Conservation (phyloP, 495 filamentous ascomycete genomes). For the Letharia columbiana region DNA sequence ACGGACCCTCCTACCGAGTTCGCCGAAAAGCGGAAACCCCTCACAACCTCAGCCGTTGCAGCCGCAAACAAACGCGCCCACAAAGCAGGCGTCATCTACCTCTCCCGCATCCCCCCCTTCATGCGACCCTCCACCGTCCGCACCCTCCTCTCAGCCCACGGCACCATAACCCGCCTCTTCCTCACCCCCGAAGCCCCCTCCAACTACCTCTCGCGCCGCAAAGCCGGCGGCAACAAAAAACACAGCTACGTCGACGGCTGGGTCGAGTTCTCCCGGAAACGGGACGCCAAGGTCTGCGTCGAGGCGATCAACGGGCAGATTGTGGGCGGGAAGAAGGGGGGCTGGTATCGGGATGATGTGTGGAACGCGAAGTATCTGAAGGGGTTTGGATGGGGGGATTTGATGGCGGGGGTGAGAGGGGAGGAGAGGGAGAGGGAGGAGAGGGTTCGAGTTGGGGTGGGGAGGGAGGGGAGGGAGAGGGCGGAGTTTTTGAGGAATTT, state of each 20-base stretch:
- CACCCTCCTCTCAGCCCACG: conserved; percentile 65
- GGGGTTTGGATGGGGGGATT: conserved; percentile 72
- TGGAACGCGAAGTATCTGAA: conserved; percentile 80
- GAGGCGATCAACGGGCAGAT: conserved; percentile 75
- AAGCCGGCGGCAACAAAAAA: conserved; percentile 78
- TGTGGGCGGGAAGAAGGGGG: conserved; percentile 79
- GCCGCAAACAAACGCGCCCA: conserved; percentile 23
- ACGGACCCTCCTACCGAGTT: conserved; percentile 23
- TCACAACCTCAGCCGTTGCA: background rate
- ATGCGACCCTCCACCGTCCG: conserved; percentile 83
- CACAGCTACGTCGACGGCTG: conserved; percentile 83
- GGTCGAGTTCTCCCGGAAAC: conserved; percentile 76
- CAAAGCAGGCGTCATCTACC: conserved; percentile 63
- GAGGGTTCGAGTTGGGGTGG: conserved; percentile 42
- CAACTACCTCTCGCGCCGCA: conserved; percentile 49
- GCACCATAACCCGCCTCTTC: conserved; percentile 77
- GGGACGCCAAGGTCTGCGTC: conserved; percentile 73
- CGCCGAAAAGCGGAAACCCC: conserved; percentile 26
- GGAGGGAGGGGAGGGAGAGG: conserved; percentile 70
- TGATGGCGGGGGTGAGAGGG: conserved; percentile 50
- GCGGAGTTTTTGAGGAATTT: conserved; percentile 47
- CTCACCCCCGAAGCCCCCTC: conserved; percentile 69
- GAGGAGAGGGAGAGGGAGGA: conserved; percentile 32
- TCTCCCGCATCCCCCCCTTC: conserved; percentile 87
- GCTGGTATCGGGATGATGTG: conserved; percentile 87